Percentiles rank a stretch among this genome's conserved stretches.
These are phyloP conservation scores for Calonectria pseudoreteaudii DNA, from an alignment of 2,329 filamentous ascomycete genomes.

Conservation along the genomic window DNA sequence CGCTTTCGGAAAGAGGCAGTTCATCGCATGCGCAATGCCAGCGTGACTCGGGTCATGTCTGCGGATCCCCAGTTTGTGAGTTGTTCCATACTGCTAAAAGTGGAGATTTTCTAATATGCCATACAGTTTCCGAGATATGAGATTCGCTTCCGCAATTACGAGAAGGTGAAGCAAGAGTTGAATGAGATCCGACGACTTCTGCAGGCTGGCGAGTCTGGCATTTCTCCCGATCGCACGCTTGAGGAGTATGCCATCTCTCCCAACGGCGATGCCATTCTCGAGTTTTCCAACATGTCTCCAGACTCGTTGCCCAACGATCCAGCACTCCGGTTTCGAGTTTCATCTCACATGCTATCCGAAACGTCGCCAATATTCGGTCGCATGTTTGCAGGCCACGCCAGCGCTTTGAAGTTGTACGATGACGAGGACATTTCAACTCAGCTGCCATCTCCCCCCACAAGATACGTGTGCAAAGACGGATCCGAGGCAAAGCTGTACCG, in stretches of 20 bases:
- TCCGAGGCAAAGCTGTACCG: slow-evolving; percentile 60
- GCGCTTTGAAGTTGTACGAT: slow-evolving; percentile 49
- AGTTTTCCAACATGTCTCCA: slow-evolving; percentile 59
- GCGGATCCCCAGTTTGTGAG: slow-evolving; percentile 58
- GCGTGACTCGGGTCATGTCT: slow-evolving; percentile 56
- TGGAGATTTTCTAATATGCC: slow-evolving; percentile 21
- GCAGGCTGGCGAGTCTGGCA: slow-evolving; percentile 54
- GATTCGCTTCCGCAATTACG: slow-evolving; percentile 61
- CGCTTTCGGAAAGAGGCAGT: slow-evolving; percentile 56
- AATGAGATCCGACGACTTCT: slow-evolving; percentile 54
- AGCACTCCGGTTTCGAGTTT: slow-evolving; percentile 62
- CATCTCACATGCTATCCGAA: slow-evolving; percentile 62
- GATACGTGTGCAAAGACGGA: slow-evolving; percentile 56
- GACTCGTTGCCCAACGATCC: slow-evolving; percentile 50
- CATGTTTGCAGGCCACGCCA: slow-evolving; percentile 54
- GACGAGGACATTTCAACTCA: slow-evolving; percentile 50
- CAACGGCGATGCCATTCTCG: slow-evolving; percentile 62
- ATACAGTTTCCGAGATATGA: slow-evolving; percentile 57
- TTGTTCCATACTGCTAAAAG: background rate
- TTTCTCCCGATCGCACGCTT: slow-evolving; percentile 52
- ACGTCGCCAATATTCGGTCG: slow-evolving; percentile 64
- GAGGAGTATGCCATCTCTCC: slow-evolving; percentile 58
- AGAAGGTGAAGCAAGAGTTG: slow-evolving; percentile 57
- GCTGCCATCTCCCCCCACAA: slow-evolving; percentile 50
- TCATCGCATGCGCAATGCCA: slow-evolving; percentile 59